A percentile compares a stretch with the other conserved stretches of the same genome.
Evolutionary conservation across 805 yeast species (phyloP).

Genomic region (Brettanomyces sp.): DNA sequence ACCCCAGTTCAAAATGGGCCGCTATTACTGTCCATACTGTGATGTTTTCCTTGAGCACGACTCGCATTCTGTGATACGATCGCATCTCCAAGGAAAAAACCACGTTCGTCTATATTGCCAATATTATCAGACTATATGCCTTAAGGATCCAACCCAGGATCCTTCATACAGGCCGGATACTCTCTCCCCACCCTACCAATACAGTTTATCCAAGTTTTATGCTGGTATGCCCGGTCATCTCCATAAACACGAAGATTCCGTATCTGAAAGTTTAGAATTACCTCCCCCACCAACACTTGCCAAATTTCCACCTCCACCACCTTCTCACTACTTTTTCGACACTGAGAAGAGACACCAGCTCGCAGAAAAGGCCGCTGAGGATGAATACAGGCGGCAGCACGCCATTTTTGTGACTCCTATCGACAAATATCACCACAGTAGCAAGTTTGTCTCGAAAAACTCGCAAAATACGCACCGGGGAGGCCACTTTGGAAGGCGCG

Average conservation of each 20-base stretch:
- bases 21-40: slow-evolving; percentile 80
- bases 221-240: slow-evolving; percentile 26
- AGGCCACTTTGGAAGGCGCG: not conserved
- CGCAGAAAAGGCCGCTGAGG: slow-evolving; percentile 4
- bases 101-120: slow-evolving; percentile 66
- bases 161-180: not conserved
- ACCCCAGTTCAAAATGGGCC: slow-evolving; percentile 37
- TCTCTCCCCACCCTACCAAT: slow-evolving; percentile 26
- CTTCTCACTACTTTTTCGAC: slow-evolving; percentile 19
- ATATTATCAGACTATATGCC: slow-evolving; percentile 48
- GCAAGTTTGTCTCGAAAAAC: not conserved
- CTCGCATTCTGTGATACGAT: slow-evolving; percentile 74
- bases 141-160: slow-evolving; percentile 4
- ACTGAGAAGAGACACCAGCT: slow-evolving; percentile 11
- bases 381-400: not conserved
- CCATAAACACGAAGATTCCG: not conserved
- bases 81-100: slow-evolving; percentile 69
- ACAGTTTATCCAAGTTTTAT: slow-evolving; percentile 28
- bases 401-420: not conserved
- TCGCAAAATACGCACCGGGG: not conserved
- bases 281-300: slow-evolving; percentile 28
- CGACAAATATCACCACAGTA: not conserved
- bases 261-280: not conserved
- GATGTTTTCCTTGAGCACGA: slow-evolving; percentile 79
- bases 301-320: slow-evolving; percentile 30